Evolutionary conservation across 176 grass and related monocot genomes (phyloP), one percentile per base, ranked within the genome.

Genomic region (Aechmea fasciata): DNA sequence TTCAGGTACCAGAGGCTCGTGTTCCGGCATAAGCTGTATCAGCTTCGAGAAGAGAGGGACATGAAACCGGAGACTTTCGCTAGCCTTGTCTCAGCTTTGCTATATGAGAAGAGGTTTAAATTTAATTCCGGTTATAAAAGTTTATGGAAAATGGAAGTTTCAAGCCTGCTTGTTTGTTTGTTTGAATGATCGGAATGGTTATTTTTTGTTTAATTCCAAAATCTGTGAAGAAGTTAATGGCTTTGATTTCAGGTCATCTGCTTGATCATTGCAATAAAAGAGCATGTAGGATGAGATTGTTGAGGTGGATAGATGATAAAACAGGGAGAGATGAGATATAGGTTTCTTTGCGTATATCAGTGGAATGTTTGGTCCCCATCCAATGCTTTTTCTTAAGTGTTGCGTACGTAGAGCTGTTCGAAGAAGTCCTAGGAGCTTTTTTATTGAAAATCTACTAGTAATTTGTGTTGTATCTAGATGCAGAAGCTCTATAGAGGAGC

Each of bases 31-130:
- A 89, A 96, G 53, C 1, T 91, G 71, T 91, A 87, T 53, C 84
- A 91, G 83, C 72, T 86, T 13, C 66, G 88, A 76, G 85, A 88
- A 73, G 88, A 91, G 88, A 91, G 92, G 85, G 92, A 88, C 77
- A 91, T 96, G 92, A 91, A 96, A 78, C 91, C 88, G 0, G 66
- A 91, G 59, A 91, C 85, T 66, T 91, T 96, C 10, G 85, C 91
- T 10, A 86, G 85, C 75, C 91, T 96, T 0, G 88, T 96, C 48
- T 96, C 88, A 0, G 80, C 91, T 10, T 29, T 91, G 12, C 91
- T 96, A 15, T 96, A 96, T 53, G 88, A 91, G 80, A 96, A 88
- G 75, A 91, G 92, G 92, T 96, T 50, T 69, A n/a, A 14, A 23
- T 7, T 15, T 48, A 0, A 25, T 19, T 59, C 13, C 19, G 54